Conservation (phyloP, 257 asterid genomes). For the Verbena officinalis region DNA sequence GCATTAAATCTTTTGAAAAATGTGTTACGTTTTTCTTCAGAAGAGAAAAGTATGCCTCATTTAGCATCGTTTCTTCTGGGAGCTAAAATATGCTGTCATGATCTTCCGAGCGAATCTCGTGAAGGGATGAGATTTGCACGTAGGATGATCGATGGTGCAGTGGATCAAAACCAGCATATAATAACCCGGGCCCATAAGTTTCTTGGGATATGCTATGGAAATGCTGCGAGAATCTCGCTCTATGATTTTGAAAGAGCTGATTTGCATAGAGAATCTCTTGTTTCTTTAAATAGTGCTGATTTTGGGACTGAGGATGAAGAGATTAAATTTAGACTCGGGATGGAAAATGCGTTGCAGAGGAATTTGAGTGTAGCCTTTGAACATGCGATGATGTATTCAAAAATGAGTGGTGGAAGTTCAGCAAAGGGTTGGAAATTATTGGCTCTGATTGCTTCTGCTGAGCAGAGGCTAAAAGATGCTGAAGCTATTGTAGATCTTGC, state of each 20-base stretch:
- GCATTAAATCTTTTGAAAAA: constrained; percentile 72
- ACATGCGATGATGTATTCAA: constrained; percentile 54
- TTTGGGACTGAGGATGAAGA: constrained; percentile 56
- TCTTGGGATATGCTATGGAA: constrained; percentile 82
- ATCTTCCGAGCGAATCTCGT: constrained; percentile 42
- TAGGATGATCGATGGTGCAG: constrained; percentile 38
- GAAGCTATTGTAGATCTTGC: constrained; percentile 80
- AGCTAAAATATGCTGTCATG: constrained; percentile 74
- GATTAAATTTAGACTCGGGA: constrained; percentile 52
- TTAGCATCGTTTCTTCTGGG: constrained; percentile 68
- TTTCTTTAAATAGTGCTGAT: constrained; percentile 44
- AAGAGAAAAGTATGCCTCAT: constrained; percentile 50
- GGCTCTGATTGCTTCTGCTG: constrained; percentile 80
- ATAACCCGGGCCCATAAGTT: constrained; percentile 61
- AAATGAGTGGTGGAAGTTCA: constrained; percentile 56
- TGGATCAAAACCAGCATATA: constrained; percentile 48
- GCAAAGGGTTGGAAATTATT: constrained; percentile 72
- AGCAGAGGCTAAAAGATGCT: constrained; percentile 69
- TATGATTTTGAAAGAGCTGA: constrained; percentile 63
- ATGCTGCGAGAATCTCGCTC: constrained; percentile 59
- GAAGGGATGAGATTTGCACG: constrained; percentile 64
- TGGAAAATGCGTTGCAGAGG: constrained; percentile 74
- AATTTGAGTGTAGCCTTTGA: constrained; percentile 64
- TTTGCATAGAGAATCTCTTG: constrained; percentile 55
- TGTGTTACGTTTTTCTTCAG: constrained; percentile 58